These are phyloP conservation scores for Malassezia caprae DNA, from an alignment of 1,284 basidiomycete genomes.

Conservation along the genomic window DNA sequence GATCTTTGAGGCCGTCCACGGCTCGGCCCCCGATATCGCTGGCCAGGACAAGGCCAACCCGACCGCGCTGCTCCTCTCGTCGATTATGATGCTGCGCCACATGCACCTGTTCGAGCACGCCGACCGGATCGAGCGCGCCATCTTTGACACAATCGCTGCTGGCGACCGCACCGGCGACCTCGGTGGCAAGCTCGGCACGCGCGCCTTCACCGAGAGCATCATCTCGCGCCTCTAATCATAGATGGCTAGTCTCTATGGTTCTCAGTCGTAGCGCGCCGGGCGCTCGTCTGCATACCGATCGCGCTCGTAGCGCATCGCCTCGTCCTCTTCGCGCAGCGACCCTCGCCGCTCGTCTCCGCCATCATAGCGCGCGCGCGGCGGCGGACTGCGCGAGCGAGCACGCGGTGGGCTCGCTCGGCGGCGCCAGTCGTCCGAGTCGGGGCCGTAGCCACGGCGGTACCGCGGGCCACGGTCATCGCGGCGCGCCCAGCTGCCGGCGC, in stretches of 20 bases:
- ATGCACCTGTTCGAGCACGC: slow-evolving; percentile 84
- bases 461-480: not conserved
- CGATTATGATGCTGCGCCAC: slow-evolving; percentile 83
- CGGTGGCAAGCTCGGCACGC: slow-evolving; percentile 44
- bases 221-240: slow-evolving; percentile 28
- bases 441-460: slow-evolving; percentile 2
- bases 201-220: slow-evolving; percentile 37
- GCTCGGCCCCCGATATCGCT: slow-evolving; percentile 55
- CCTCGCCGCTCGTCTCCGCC: not conserved
- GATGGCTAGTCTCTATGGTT: not conserved
- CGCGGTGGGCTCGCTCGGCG: slow-evolving; percentile 24
- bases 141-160: slow-evolving; percentile 38
- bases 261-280: slow-evolving; percentile 1
- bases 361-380: slow-evolving; percentile 1
- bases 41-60: slow-evolving; percentile 86
- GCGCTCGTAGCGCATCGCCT: slow-evolving; percentile 3
- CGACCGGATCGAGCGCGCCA: slow-evolving; percentile 80
- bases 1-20: slow-evolving; percentile 99
- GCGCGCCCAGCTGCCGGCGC: slow-evolving; percentile 11
- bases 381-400: slow-evolving; percentile 10
- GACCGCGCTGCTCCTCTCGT: slow-evolving; percentile 84
- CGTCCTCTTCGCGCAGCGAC: not conserved
- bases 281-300: slow-evolving; percentile 4
- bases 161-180: slow-evolving; percentile 40
- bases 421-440: slow-evolving; percentile 30